These are phyloP conservation scores for Blastobotrys terrestris DNA, from an alignment of 805 yeast species.

Conservation along the genomic window DNA sequence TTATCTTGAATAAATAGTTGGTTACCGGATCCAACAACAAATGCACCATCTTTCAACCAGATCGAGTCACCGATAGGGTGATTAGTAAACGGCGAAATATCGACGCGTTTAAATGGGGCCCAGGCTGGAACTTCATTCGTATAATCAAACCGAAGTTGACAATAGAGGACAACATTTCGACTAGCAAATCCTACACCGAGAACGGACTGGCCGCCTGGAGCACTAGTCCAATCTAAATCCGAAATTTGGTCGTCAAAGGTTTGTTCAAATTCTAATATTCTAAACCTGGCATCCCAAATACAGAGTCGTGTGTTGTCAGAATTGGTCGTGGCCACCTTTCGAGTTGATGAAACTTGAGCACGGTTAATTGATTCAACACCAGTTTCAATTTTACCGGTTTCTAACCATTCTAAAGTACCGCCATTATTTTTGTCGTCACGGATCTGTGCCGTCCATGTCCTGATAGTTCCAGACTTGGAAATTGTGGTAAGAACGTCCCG, in stretches of 20 bases:
- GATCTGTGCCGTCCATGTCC: slow-evolving; percentile 41
- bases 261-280: slow-evolving; percentile 58
- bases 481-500: slow-evolving; percentile 54
- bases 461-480: slow-evolving; percentile 44
- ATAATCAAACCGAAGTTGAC: slow-evolving; percentile 83
- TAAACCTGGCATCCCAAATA: slow-evolving; percentile 74
- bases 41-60: slow-evolving; percentile 74
- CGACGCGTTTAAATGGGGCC: slow-evolving; percentile 66
- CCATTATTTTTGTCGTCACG: slow-evolving; percentile 11
- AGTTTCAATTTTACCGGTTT: slow-evolving; percentile 47
- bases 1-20: slow-evolving; percentile 81
- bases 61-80: slow-evolving; percentile 84
- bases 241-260: slow-evolving; percentile 36
- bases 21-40: slow-evolving; percentile 84
- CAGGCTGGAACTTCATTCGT: slow-evolving; percentile 75
- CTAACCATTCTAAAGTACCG: slow-evolving; percentile 45
- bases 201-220: slow-evolving; percentile 58
- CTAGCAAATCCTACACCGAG: slow-evolving; percentile 69
- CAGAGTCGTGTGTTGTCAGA: slow-evolving; percentile 44
- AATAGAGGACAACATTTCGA: slow-evolving; percentile 56
- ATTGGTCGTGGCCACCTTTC: slow-evolving; percentile 71
- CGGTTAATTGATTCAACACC: slow-evolving; percentile 46
- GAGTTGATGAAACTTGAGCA: slow-evolving; percentile 68
- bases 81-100: slow-evolving; percentile 62
- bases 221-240: slow-evolving; percentile 87